Conservation (phyloP, 176 grass and related monocot species). For the Triticum dicoccoides region DNA sequence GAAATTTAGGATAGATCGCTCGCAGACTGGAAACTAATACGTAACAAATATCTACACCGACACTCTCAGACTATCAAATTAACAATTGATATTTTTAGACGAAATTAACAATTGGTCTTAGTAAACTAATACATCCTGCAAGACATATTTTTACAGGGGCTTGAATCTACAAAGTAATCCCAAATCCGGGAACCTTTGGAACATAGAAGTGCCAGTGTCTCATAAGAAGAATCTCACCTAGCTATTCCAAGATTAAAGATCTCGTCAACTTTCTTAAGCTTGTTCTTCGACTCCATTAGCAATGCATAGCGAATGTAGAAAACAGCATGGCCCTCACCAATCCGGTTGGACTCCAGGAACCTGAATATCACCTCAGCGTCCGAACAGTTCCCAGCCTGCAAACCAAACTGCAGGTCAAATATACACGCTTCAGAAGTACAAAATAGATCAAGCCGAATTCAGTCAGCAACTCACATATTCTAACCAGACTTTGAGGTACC, state of each 20-base stretch:
- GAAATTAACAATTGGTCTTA: neutral
- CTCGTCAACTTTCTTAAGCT: slow-evolving; percentile 76
- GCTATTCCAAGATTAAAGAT: slow-evolving; percentile 81
- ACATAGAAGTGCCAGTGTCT: neutral
- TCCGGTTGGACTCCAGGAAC: slow-evolving; percentile 81
- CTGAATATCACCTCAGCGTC: slow-evolving; percentile 79
- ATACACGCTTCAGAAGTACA: neutral
- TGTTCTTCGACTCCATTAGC: slow-evolving; percentile 77
- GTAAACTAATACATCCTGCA: neutral
- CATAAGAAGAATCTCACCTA: slow-evolving; percentile 55
- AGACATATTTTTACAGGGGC: neutral
- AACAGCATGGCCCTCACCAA: slow-evolving; percentile 68
- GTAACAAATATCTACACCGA: neutral
- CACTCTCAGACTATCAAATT: neutral
- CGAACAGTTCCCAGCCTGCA: slow-evolving; percentile 70
- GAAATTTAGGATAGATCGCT: neutral
- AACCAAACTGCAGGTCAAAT: slow-evolving; percentile 12
- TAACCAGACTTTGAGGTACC: slow-evolving; percentile 97
- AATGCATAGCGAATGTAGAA: slow-evolving; percentile 70
- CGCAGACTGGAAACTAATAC: neutral
- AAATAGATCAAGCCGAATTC: neutral
- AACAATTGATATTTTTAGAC: neutral
- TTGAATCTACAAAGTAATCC: neutral
- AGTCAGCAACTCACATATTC: slow-evolving; percentile 74
- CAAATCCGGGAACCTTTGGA: neutral